Evolutionary conservation across 2,329 filamentous ascomycete genomes (phyloP).

Genomic region (Lojkania enalia): DNA sequence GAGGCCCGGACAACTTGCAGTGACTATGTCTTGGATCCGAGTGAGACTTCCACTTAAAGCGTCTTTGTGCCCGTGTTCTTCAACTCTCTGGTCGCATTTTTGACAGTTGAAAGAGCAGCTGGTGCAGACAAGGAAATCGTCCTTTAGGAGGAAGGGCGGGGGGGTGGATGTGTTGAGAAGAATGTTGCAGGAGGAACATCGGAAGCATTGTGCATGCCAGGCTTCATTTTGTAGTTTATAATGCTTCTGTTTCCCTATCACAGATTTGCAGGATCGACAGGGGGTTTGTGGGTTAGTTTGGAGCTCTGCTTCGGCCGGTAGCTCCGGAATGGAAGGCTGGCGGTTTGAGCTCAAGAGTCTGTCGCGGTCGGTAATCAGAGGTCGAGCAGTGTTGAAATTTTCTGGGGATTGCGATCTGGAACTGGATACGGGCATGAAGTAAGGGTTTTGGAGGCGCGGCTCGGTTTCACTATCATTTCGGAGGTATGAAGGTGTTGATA

Average conservation of each 20-base stretch:
- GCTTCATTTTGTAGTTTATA: not conserved
- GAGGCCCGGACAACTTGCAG: conserved; percentile 3
- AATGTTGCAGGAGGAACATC: conserved; percentile 8
- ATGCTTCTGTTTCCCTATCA: not conserved
- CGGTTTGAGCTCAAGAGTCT: not conserved
- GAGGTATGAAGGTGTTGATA: no score
- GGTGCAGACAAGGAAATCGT: conserved; percentile 10
- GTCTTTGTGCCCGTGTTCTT: conserved; percentile 8
- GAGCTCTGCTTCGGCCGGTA: not conserved
- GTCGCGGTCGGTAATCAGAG: not conserved
- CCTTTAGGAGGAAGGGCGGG: conserved; percentile 6
- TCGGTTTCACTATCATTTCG: no score
- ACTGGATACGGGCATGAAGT: no score
- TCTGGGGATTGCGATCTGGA: no score
- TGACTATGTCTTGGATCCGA: not conserved
- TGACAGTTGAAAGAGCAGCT: conserved; percentile 11
- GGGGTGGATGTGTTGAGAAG: conserved; percentile 2
- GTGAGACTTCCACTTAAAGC: conserved; percentile 1
- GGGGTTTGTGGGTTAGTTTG: conserved; percentile 5
- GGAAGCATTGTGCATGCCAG: conserved; percentile 11
- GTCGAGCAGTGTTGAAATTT: no score
- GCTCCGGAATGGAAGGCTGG: not conserved
- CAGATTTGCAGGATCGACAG: conserved; percentile 7
- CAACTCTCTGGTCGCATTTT: conserved; percentile 7
- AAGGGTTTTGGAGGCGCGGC: no score